phyloP scores from a whole-genome alignment of 75 land plant genomes.

The Picea glauca region DNA sequence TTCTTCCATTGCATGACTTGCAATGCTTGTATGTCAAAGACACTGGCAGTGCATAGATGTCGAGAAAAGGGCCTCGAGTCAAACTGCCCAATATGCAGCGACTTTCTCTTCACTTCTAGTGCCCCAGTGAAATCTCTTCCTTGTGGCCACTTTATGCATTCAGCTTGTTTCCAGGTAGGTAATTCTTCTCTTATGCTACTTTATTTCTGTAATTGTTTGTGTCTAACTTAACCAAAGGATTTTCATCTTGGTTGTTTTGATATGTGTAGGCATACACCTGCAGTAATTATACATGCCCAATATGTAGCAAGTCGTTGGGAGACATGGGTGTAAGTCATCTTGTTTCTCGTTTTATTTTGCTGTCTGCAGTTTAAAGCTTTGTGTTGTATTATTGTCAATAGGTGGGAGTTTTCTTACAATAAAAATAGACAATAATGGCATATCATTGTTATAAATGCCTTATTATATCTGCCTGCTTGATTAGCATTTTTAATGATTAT shows the following conservation, averaged over 20 bases:
- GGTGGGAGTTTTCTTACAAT: neutral
- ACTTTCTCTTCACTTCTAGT: conserved; percentile 82
- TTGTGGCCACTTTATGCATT: conserved; percentile 94
- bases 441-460: neutral
- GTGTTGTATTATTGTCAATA: neutral
- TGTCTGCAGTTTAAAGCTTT: neutral
- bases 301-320: conserved; percentile 87
- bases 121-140: conserved; percentile 71
- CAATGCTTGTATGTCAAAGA: conserved; percentile 72
- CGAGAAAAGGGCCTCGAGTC: conserved; percentile 76
- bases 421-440: too few species aligned
- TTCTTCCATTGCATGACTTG: conserved; percentile 94
- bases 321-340: conserved; percentile 75
- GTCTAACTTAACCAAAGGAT: neutral
- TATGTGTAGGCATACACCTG: conserved; percentile 68
- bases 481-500: neutral
- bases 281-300: conserved; percentile 77
- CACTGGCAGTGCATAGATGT: conserved; percentile 66
- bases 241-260: neutral
- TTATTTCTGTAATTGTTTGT: neutral
- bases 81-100: conserved; percentile 89
- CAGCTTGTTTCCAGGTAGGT: conserved; percentile 81
- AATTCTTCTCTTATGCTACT: neutral
- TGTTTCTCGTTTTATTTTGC: neutral
- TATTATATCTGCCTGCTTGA: neutral